Percentiles rank a stretch among this genome's conserved stretches.
These are phyloP conservation scores for Diaporthe ilicicola DNA, from an alignment of 2,329 filamentous ascomycete genomes.

Conservation along the genomic window DNA sequence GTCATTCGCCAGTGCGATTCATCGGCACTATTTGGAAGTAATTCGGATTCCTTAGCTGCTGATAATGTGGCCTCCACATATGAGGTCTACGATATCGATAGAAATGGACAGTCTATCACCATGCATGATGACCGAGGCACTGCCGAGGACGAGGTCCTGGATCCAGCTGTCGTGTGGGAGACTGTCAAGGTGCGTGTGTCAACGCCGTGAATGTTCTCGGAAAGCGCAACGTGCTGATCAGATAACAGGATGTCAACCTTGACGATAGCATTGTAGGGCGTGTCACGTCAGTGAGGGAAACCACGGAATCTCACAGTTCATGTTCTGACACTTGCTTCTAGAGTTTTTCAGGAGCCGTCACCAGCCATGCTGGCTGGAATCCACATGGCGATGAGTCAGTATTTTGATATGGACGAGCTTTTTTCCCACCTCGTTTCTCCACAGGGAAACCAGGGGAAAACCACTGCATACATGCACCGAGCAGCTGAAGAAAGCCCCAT, in stretches of 20 bases:
- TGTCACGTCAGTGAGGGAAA: constrained; percentile 56
- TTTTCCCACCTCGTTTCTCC: constrained; percentile 62
- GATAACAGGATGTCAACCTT: constrained; percentile 43
- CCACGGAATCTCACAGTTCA: neutral
- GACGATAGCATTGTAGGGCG: constrained; percentile 58
- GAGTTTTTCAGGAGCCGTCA: constrained; percentile 68
- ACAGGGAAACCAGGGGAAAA: constrained; percentile 52
- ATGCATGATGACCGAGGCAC: constrained; percentile 47
- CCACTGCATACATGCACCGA: constrained; percentile 57
- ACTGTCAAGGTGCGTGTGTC: constrained; percentile 41
- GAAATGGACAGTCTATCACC: constrained; percentile 51
- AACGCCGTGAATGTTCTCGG: too few relatives aligned
- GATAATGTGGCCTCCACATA: constrained; percentile 56
- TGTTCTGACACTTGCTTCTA: constrained; percentile 36
- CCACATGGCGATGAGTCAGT: constrained; percentile 63
- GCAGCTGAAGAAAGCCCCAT: constrained; percentile 55
- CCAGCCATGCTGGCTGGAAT: constrained; percentile 67
- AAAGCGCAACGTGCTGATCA: neutral
- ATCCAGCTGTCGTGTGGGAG: constrained; percentile 53
- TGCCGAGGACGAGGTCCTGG: constrained; percentile 47
- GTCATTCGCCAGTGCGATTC: constrained; percentile 43
- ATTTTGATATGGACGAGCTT: constrained; percentile 71
- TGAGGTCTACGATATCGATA: constrained; percentile 64
- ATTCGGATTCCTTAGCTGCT: constrained; percentile 28
- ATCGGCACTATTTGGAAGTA: constrained; percentile 40